A percentile compares a stretch with the other conserved stretches of the same genome.
phyloP scores from a whole-genome alignment of 164 flowering plant genomes.

The Vitis rupestris region DNA sequence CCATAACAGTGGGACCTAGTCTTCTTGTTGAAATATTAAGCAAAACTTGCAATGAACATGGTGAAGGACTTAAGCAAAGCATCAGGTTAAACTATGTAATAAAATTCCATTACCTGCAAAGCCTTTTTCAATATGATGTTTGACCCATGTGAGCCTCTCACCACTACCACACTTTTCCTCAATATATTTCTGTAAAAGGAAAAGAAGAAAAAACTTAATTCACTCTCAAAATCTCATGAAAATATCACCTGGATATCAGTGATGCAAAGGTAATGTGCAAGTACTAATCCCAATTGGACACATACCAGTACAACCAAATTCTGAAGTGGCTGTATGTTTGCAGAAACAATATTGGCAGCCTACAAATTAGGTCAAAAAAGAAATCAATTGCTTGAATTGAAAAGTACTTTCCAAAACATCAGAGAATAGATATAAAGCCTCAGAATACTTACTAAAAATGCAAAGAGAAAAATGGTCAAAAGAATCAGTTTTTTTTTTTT shows the following conservation, averaged over 20 bases:
- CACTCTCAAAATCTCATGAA: not conserved
- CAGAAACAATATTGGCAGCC: slow-evolving; percentile 81
- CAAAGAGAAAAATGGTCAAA: too few relatives aligned
- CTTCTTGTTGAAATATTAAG: too few relatives aligned
- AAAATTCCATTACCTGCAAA: slow-evolving; percentile 48
- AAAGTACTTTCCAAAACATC: not conserved
- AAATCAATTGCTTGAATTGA: not conserved
- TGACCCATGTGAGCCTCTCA: slow-evolving; percentile 58
- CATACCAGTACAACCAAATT: slow-evolving; percentile 51
- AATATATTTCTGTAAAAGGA: slow-evolving; percentile 52
- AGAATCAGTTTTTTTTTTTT: too few relatives aligned
- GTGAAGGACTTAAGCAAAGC: too few relatives aligned
- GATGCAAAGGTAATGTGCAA: not conserved
- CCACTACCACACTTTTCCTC: slow-evolving; percentile 59
- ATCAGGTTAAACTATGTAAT: too few relatives aligned
- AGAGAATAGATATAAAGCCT: not conserved
- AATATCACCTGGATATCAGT: not conserved
- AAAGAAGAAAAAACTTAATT: not conserved
- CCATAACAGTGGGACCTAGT: too few relatives aligned
- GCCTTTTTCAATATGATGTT: slow-evolving; percentile 58
- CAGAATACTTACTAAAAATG: too few relatives aligned
- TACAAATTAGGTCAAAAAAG: slow-evolving; percentile 17
- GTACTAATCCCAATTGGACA: not conserved
- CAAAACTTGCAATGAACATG: too few relatives aligned
- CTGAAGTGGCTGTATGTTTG: slow-evolving; percentile 85